phyloP scores from a whole-genome alignment of 306 rosid genomes.

The Psophocarpus tetragonolobus region DNA sequence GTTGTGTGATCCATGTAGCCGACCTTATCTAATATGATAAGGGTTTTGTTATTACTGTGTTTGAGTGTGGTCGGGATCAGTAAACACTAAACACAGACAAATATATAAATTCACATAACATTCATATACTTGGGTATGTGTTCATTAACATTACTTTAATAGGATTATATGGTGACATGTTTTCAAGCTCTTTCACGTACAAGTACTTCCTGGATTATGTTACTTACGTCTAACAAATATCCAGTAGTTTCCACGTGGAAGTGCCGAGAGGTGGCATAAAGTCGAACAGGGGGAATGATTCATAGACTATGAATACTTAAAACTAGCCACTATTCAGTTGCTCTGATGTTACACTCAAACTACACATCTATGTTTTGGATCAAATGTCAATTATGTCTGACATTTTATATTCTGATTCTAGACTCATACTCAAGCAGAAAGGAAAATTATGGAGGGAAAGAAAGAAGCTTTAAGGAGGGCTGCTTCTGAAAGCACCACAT shows the following conservation, averaged over 20 bases:
- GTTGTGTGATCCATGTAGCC: neutral
- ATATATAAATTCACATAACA: neutral
- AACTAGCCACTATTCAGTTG: neutral
- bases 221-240: neutral
- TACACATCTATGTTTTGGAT: conserved; percentile 6
- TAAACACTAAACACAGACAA: neutral
- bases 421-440: conserved; percentile 83
- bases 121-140: too few relatives aligned
- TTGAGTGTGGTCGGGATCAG: too few relatives aligned
- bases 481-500: conserved; percentile 51
- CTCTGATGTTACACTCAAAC: conserved; percentile 11
- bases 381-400: conserved; percentile 12
- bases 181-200: neutral
- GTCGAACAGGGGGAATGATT: neutral
- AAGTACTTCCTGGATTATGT: too few relatives aligned
- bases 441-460: conserved; percentile 64
- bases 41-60: too few relatives aligned
- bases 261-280: neutral
- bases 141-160: neutral
- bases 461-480: conserved; percentile 53
- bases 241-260: neutral
- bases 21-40: too few relatives aligned
- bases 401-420: conserved; percentile 37
- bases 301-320: conserved; percentile 4
- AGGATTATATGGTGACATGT: neutral